Evolutionary conservation across 2,329 filamentous ascomycete genomes (phyloP).

Genomic region (Epichloe glyceriae): DNA sequence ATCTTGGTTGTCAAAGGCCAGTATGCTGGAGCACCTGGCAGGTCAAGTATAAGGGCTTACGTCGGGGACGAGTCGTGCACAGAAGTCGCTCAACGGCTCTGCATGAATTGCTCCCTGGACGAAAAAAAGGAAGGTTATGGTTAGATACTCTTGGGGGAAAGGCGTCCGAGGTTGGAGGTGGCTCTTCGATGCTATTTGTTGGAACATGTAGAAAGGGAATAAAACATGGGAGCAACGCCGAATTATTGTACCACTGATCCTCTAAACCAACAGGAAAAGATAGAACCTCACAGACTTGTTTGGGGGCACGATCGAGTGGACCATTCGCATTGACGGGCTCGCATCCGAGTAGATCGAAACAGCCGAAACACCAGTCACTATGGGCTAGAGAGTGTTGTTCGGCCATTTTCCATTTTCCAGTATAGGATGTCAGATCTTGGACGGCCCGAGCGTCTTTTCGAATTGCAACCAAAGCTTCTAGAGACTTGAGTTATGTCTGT

Average conservation of each 20-base stretch:
- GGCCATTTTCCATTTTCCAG: conserved; percentile 3
- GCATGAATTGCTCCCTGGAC: background rate
- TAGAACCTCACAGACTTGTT: conserved; percentile 2
- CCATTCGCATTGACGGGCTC: conserved; percentile 8
- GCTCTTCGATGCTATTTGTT: conserved; percentile 6
- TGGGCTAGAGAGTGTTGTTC: background rate
- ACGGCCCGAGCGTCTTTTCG: conserved; percentile 9
- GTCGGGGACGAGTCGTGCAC: background rate
- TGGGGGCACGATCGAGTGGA: conserved; percentile 7
- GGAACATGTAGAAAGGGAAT: background rate
- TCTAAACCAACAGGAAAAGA: conserved; percentile 1
- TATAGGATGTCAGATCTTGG: conserved; percentile 7
- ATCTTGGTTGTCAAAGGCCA: background rate
- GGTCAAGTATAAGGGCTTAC: background rate
- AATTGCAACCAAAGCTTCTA: conserved; percentile 5
- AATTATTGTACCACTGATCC: conserved; percentile 1
- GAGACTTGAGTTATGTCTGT: conserved; percentile 5
- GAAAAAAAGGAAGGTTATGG: background rate
- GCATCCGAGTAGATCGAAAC: conserved; percentile 10
- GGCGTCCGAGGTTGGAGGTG: conserved; percentile 6
- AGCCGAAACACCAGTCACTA: conserved; percentile 9
- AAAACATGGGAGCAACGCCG: background rate
- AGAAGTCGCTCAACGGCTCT: background rate
- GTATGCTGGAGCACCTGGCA: background rate
- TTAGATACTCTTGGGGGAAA: background rate